phyloP scores from a whole-genome alignment of 1,139 yeast species.

The Kodamaea derodonti region DNA sequence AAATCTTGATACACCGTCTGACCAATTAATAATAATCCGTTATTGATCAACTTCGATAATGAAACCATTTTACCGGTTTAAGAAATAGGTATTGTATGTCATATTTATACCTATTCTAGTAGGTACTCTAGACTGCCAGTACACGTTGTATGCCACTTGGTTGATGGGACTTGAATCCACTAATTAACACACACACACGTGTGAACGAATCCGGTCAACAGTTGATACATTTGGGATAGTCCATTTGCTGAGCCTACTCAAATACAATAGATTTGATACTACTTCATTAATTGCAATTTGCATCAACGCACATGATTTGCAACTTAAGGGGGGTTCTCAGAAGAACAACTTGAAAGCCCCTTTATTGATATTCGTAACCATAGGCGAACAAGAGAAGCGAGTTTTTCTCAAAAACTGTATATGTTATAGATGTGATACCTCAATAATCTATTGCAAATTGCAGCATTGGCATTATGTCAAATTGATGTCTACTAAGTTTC shows the following conservation, averaged over 20 bases:
- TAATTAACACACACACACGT: neutral
- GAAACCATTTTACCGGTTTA: slow-evolving; percentile 22
- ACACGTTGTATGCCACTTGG: neutral
- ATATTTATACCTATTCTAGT: slow-evolving; percentile 2
- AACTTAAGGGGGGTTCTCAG: neutral
- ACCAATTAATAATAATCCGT: slow-evolving; percentile 26
- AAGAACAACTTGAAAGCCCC: neutral
- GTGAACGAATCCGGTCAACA: neutral
- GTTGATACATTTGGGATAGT: neutral
- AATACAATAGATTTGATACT: neutral
- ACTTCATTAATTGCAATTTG: neutral
- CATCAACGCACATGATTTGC: neutral
- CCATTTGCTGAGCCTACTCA: neutral
- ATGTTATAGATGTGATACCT: no score
- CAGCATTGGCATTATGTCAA: no score
- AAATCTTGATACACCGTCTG: slow-evolving; percentile 24
- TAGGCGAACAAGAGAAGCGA: no score
- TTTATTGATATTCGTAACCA: no score
- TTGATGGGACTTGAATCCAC: neutral
- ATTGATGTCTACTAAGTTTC: no score
- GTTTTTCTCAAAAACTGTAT: no score
- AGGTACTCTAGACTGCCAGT: no score
- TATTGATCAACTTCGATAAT: slow-evolving; percentile 23
- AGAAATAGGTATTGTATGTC: slow-evolving; percentile 8
- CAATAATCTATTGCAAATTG: no score